Evolutionary conservation across 2,329 filamentous ascomycete genomes (phyloP).

Genomic region (Chlorencoelia australis): DNA sequence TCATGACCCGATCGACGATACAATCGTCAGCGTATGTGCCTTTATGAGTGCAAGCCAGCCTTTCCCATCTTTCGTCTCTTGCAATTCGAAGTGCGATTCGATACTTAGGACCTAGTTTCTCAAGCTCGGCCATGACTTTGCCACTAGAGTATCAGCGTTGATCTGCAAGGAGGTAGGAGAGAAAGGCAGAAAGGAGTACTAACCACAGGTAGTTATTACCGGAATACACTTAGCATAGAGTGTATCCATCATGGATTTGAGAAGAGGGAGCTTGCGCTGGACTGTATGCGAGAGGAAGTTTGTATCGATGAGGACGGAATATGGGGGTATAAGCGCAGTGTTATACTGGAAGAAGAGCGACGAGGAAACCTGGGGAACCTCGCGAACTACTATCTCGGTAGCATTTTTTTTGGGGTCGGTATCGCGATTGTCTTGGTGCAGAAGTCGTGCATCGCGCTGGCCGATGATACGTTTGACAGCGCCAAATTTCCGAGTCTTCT

Average conservation of each 20-base stretch:
- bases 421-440: no score
- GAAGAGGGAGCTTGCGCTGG: slow-evolving; percentile 76
- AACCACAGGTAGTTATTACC: slow-evolving; percentile 75
- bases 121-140: slow-evolving; percentile 75
- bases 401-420: slow-evolving; percentile 79
- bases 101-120: slow-evolving; percentile 84
- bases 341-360: slow-evolving; percentile 85
- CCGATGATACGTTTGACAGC: slow-evolving; percentile 75
- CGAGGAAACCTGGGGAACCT: slow-evolving; percentile 67
- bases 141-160: no score
- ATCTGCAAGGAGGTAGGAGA: no score
- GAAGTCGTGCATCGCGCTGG: slow-evolving; percentile 68
- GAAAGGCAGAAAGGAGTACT: no score
- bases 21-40: slow-evolving; percentile 84
- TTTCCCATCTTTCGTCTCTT: slow-evolving; percentile 77
- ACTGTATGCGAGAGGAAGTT: slow-evolving; percentile 89
- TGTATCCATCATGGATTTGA: slow-evolving; percentile 86
- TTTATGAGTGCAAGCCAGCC: slow-evolving; percentile 82
- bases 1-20: slow-evolving; percentile 60
- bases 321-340: slow-evolving; percentile 73
- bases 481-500: slow-evolving; percentile 88
- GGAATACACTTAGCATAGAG: slow-evolving; percentile 86
- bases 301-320: slow-evolving; percentile 61
- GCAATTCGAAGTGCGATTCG: slow-evolving; percentile 77
- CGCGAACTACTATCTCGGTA: slow-evolving; percentile 49